A percentile compares a stretch with the other conserved stretches of the same genome.
Evolutionary conservation across 2,329 filamentous ascomycete species (phyloP).

Genomic region (Fusarium tupiense): DNA sequence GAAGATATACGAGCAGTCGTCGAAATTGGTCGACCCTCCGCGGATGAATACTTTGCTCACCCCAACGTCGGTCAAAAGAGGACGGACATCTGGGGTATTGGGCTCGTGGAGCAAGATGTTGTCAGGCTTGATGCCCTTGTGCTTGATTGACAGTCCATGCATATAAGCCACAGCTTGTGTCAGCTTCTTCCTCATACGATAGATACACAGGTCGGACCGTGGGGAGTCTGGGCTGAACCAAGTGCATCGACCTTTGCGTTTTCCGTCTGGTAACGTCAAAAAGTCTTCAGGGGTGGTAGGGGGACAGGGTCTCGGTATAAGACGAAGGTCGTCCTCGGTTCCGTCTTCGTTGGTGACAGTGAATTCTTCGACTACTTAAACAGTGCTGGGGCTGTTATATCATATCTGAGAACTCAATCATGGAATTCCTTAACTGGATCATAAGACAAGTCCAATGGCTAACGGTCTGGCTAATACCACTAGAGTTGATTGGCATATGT

Average conservation of each 20-base stretch:
- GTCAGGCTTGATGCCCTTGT: background rate
- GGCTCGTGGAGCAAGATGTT: background rate
- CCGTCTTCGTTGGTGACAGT: background rate
- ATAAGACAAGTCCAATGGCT: no score
- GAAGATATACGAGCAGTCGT: background rate
- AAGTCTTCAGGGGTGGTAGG: background rate
- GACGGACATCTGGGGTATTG: accelerated
- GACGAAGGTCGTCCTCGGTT: background rate
- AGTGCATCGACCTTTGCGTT: background rate
- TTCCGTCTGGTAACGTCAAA: background rate
- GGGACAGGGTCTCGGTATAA: background rate
- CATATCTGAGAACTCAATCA: no score
- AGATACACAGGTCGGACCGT: background rate
- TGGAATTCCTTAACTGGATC: no score
- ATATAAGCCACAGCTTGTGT: background rate
- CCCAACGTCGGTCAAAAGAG: background rate
- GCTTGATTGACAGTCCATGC: background rate
- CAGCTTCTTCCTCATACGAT: background rate
- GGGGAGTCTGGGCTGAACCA: background rate
- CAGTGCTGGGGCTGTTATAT: background rate
- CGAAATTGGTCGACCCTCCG: background rate
- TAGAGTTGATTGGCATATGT: no score
- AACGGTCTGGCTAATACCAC: no score
- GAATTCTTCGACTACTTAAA: background rate
- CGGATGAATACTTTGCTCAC: background rate